Conservation (phyloP, 129 eudicot genomes). For the Escallonia herrerae region DNA sequence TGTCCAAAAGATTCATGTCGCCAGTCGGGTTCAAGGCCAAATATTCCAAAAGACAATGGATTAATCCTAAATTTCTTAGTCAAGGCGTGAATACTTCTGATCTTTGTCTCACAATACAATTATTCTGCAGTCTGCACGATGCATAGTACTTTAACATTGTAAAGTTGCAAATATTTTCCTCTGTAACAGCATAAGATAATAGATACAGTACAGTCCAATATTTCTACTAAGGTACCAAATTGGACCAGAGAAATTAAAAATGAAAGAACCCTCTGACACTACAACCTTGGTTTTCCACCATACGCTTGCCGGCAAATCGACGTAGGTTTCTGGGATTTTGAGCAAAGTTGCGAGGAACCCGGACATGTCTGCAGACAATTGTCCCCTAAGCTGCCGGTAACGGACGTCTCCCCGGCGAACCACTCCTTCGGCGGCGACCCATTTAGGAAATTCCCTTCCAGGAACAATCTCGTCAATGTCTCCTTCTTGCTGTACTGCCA, state of each 20-base stretch:
- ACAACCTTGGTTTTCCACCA: slow-evolving; percentile 64
- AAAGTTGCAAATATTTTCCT: no score
- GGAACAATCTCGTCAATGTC: slow-evolving; percentile 48
- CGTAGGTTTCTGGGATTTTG: slow-evolving; percentile 74
- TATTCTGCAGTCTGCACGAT: no score
- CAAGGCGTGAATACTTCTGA: no score
- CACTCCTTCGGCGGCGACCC: slow-evolving; percentile 72
- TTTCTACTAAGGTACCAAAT: no score
- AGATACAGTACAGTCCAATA: no score
- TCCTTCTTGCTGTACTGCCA: slow-evolving; percentile 46
- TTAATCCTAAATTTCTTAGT: no score
- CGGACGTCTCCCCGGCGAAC: slow-evolving; percentile 35
- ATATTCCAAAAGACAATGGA: no score
- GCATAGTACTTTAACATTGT: no score
- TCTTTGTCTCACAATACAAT: no score
- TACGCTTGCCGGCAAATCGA: slow-evolving; percentile 72
- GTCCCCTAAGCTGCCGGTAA: slow-evolving; percentile 88
- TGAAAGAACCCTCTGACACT: slow-evolving; percentile 28
- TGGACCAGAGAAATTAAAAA: not conserved
- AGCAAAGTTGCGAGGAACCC: slow-evolving; percentile 55
- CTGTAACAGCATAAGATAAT: no score
- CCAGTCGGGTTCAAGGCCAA: no score
- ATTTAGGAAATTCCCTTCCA: slow-evolving; percentile 84
- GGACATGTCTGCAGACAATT: slow-evolving; percentile 76
- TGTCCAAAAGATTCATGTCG: no score